phyloP scores from a whole-genome alignment of 306 rosid genomes.

The Amphicarpaea edgeworthii region DNA sequence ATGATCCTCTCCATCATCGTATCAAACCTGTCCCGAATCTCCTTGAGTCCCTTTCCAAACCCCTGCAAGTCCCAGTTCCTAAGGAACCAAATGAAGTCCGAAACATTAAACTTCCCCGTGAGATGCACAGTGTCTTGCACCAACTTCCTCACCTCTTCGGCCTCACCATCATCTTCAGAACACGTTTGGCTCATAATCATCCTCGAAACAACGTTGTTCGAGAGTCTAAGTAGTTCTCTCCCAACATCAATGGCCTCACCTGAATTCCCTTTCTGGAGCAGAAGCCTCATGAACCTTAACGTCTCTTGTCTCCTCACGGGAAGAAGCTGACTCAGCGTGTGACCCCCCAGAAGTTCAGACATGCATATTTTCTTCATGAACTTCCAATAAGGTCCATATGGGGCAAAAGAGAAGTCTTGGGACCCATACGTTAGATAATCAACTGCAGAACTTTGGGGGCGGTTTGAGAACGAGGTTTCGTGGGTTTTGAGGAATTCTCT shows the following conservation, averaged over 20 bases:
- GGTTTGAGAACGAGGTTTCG: slow-evolving; percentile 61
- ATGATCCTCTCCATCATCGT: slow-evolving; percentile 59
- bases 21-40: slow-evolving; percentile 63
- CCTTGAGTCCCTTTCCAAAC: slow-evolving; percentile 50
- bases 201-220: slow-evolving; percentile 57
- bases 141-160: slow-evolving; percentile 52
- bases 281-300: slow-evolving; percentile 33
- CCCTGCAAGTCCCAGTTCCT: slow-evolving; percentile 73
- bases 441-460: slow-evolving; percentile 54
- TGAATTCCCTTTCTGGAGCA: slow-evolving; percentile 38
- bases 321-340: slow-evolving; percentile 51
- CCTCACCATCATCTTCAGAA: slow-evolving; percentile 53
- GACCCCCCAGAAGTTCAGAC: slow-evolving; percentile 73
- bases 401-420: slow-evolving; percentile 62
- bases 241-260: slow-evolving; percentile 55
- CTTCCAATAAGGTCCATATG: slow-evolving; percentile 80
- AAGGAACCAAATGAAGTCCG: slow-evolving; percentile 64
- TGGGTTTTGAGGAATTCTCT: slow-evolving; percentile 66
- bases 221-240: slow-evolving; percentile 50
- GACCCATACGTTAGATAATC: slow-evolving; percentile 68
- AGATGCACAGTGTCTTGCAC: slow-evolving; percentile 56
- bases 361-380: slow-evolving; percentile 76
- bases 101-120: slow-evolving; percentile 51
- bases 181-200: slow-evolving; percentile 61
- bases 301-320: slow-evolving; percentile 66